Evolutionary conservation across 495 filamentous ascomycete species (phyloP), one percentile per base, ranked within the genome.

Genomic region (Penicillium bialowiezense): DNA sequence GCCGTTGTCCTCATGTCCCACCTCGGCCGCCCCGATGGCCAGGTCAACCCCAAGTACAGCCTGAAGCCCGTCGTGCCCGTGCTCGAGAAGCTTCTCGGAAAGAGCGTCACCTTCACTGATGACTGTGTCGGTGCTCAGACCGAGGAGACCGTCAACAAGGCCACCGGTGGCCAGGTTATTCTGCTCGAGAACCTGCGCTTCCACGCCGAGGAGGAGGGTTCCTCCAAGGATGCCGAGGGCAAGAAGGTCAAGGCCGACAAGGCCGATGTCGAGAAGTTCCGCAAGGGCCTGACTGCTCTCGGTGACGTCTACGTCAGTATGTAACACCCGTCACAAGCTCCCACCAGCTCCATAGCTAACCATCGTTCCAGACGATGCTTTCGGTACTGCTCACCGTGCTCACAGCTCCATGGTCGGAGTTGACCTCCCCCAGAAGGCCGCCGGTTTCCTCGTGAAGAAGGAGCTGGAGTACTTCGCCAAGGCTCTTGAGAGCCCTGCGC

Each of bases 371-470:
- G 91, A 98, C 72, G 93, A 99, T 66, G 93, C 95, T 44, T 99
- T 99, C 72, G 93, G 93, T 67, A 99, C 93, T 44, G 95, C 93
- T 33, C 93, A 99, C 77, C 89, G 93, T 68, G 91, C 86, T 21
- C 93, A 99, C 80, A 96, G 90, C 74, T 96, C 91, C 64, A 99
- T 99, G 93, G 93, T 99, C 62, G 93, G 93, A 59, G 78, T 96
- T 41, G 84, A 97, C 50, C 86, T 97, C 18, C 91, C 93, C 42
- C 89, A 96, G 69, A 96, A 92, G 77, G 93, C 93, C 5, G 87
- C 91, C 44, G 93, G 93, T 41, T 97, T 96, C 84, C 85, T 99
- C 58, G 88, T 99, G 76, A 99, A 99, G 87, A 99, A 97, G 79
- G 93, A 99, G 72, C 89, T 99, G 39, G 92, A 97, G 63, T 99